phyloP scores from a whole-genome alignment of 2,329 filamentous ascomycete genomes.

The Phialophora verrucosa region DNA sequence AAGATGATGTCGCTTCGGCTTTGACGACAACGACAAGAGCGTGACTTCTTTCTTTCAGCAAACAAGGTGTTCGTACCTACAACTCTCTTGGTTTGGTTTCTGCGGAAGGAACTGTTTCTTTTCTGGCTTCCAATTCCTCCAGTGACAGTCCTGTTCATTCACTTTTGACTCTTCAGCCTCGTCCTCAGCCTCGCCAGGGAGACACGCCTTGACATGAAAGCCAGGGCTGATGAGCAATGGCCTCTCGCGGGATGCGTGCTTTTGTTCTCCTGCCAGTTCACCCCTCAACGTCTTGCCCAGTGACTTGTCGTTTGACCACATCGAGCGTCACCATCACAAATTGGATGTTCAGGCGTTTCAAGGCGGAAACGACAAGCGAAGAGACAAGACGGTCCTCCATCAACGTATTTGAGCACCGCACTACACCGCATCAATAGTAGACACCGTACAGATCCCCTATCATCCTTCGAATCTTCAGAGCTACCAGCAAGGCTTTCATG shows the following conservation, averaged over 20 bases:
- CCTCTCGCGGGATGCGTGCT: background rate
- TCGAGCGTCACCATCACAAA: background rate
- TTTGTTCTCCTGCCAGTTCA: background rate
- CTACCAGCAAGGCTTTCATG: background rate
- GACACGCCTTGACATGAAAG: background rate
- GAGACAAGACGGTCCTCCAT: background rate
- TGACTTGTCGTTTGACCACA: background rate
- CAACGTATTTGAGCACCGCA: background rate
- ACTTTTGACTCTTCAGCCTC: background rate
- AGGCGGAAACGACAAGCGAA: background rate
- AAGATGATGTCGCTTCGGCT: background rate
- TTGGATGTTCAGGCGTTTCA: background rate
- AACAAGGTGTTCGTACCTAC: background rate
- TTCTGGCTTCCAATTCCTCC: background rate
- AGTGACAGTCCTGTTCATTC: background rate
- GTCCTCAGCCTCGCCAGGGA: conserved; percentile 4
- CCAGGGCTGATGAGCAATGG: background rate
- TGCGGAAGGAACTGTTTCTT: background rate
- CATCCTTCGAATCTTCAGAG: background rate
- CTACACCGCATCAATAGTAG: background rate
- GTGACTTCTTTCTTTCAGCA: background rate
- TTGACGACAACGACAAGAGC: background rate
- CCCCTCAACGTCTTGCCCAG: background rate
- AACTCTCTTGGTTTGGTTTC: background rate
- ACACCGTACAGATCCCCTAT: background rate